phyloP scores from a whole-genome alignment of 768 basidiomycete species.

The Russula emetica region DNA sequence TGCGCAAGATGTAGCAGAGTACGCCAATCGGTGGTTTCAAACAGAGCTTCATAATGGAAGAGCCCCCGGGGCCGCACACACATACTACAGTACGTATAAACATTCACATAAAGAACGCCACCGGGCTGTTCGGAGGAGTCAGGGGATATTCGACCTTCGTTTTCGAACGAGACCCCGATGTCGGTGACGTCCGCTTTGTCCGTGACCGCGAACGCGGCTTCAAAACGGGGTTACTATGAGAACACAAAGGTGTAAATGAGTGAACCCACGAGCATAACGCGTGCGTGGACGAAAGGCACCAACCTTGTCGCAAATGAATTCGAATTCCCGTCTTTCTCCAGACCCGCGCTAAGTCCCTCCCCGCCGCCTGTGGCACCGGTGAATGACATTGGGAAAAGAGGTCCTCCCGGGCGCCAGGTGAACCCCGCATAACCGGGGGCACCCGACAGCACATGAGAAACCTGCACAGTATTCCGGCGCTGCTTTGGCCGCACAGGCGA shows the following conservation, averaged over 20 bases:
- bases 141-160: constrained; percentile 12
- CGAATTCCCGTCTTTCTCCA: constrained; percentile 17
- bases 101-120: constrained; percentile 9
- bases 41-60: constrained; percentile 1
- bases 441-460: constrained; percentile 28
- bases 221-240: constrained; percentile 21
- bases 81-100: constrained; percentile 1
- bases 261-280: constrained; percentile 20
- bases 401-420: constrained; percentile 28
- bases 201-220: constrained; percentile 22
- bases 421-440: constrained; percentile 28
- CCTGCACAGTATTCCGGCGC: constrained; percentile 23
- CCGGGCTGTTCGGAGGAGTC: constrained; percentile 25
- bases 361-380: constrained; percentile 12
- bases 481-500: constrained; percentile 22
- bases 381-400: constrained; percentile 28
- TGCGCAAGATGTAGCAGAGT: neutral
- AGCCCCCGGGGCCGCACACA: neutral
- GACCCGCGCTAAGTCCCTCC: constrained; percentile 14
- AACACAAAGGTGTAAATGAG: constrained; percentile 9
- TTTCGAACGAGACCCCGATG: constrained; percentile 17
- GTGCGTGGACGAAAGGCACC: constrained; percentile 6
- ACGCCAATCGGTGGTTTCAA: neutral
- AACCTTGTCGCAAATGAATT: constrained; percentile 20
- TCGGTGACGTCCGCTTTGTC: constrained; percentile 13